Evolutionary conservation across 1,139 yeast genomes (phyloP), one percentile per base, ranked within the genome.

Genomic region (Suhomyces guaymorum): DNA sequence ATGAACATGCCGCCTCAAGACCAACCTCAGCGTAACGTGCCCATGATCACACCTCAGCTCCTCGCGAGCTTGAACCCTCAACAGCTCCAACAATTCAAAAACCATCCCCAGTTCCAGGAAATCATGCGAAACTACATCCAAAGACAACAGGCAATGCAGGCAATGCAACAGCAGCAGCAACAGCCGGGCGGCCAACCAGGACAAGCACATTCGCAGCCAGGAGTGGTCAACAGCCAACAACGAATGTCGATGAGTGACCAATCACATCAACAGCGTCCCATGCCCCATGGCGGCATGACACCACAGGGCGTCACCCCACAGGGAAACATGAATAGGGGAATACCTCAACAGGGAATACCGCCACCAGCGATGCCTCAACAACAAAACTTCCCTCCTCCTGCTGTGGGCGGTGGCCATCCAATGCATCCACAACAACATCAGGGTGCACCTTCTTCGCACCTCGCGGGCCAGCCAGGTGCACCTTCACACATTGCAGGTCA

Each of bases 81-180:
- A 44, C 75, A 71, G 37, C 63, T 72, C 25, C 73, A 73, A 42
- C 70, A 74, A 41, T 60, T 75, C 46, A 69, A 73, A 37, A 62
- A 55, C 49, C 75, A 73, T 46, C 75, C 75, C 3, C 75, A 68
- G 42, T 69, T 66, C 43, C 73, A 65, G 41, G 65, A 59, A 24
- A 57, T 66, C 35, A 58, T 70, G 54, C 54, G 66, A 25, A 60
- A 59, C 35, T 65, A 63, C 41, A 44, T 61, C 43, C 72, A 66
- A 39, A 48, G 61, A 48, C 78, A 57, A 51, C 74, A 52, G 50
- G 46, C 55, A 42, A 43, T 56, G 39, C 73, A 52, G 43, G 62
- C 61, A 24, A 66, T 59, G 42, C 66, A 59, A 38, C 66, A 55
- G 19, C 7, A 8, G 7, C 35, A 37, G 22, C 32, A 56, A 25